A percentile compares a stretch with the other conserved stretches of the same genome.
Conservation (phyloP, 1,139 yeast species). For the Saccharomyces hybrid region DNA sequence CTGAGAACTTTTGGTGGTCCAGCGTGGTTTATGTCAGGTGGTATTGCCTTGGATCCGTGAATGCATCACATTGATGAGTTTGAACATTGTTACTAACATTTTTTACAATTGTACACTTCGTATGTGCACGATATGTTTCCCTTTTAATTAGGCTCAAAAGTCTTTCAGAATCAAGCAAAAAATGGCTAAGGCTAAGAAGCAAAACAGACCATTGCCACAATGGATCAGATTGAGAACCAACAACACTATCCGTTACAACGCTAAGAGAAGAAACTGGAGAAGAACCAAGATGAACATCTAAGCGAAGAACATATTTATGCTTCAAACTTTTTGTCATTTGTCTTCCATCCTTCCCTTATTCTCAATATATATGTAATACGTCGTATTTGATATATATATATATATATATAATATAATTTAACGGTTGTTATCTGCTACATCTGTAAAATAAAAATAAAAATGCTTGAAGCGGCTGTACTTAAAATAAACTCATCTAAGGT, state of each 20-base stretch:
- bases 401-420: conserved; percentile 4
- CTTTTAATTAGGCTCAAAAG: conserved; percentile 69
- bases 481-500: background rate
- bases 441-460: background rate
- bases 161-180: conserved; percentile 97
- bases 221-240: conserved; percentile 99
- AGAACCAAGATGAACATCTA: conserved; percentile 98
- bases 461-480: background rate
- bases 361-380: conserved; percentile 5
- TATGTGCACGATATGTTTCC: background rate
- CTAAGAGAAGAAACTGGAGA: conserved; percentile 99
- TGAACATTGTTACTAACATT: background rate
- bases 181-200: conserved; percentile 98
- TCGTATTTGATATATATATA: background rate
- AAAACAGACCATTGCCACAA: conserved; percentile 99
- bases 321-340: background rate
- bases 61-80: background rate
- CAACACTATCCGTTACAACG: conserved; percentile 98
- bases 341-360: conserved; percentile 5
- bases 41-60: background rate
- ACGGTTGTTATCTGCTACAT: background rate
- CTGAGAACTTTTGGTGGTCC: background rate
- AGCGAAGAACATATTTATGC: conserved; percentile 30
- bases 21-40: background rate
- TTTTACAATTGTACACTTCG: background rate